Conservation (phyloP, 768 basidiomycete species). For the Podaxis rugospora region DNA sequence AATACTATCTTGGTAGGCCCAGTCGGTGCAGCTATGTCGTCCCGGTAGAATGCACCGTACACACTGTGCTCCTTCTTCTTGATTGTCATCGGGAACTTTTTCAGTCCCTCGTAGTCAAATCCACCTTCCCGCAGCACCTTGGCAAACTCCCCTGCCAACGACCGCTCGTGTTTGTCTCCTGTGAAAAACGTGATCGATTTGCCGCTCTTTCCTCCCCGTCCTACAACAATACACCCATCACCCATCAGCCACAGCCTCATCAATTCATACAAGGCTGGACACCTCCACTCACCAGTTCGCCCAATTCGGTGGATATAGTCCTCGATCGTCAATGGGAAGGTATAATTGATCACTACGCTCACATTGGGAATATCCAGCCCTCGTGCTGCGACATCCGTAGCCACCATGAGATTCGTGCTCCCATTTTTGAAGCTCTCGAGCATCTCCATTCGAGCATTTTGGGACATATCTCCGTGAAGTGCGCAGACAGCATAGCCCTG, state of each 20-base stretch:
- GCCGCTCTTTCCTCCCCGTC: slow-evolving; percentile 85
- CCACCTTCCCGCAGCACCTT: slow-evolving; percentile 86
- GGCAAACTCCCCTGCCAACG: slow-evolving; percentile 90
- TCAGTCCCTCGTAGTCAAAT: slow-evolving; percentile 70
- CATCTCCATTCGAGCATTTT: slow-evolving; percentile 77
- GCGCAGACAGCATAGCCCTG: slow-evolving; percentile 77
- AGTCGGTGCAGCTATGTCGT: slow-evolving; percentile 55
- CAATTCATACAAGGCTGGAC: neutral
- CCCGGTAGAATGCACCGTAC: slow-evolving; percentile 84
- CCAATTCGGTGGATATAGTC: slow-evolving; percentile 91
- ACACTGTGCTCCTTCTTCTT: slow-evolving; percentile 92
- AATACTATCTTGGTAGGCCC: slow-evolving; percentile 80
- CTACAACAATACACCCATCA: slow-evolving; percentile 27
- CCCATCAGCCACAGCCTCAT: neutral
- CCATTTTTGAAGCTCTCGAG: slow-evolving; percentile 86
- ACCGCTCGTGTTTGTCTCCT: slow-evolving; percentile 78
- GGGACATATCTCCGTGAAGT: slow-evolving; percentile 89
- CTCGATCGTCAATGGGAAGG: slow-evolving; percentile 96
- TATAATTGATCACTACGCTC: slow-evolving; percentile 91
- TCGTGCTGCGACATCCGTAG: slow-evolving; percentile 96
- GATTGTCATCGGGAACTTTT: slow-evolving; percentile 93
- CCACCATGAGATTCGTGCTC: slow-evolving; percentile 77
- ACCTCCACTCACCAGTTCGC: slow-evolving; percentile 60
- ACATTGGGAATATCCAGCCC: slow-evolving; percentile 98
- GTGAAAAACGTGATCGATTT: slow-evolving; percentile 98